Evolutionary conservation across 495 filamentous ascomycete genomes (phyloP).

Genomic region (Hypoxylon crocopeplum): DNA sequence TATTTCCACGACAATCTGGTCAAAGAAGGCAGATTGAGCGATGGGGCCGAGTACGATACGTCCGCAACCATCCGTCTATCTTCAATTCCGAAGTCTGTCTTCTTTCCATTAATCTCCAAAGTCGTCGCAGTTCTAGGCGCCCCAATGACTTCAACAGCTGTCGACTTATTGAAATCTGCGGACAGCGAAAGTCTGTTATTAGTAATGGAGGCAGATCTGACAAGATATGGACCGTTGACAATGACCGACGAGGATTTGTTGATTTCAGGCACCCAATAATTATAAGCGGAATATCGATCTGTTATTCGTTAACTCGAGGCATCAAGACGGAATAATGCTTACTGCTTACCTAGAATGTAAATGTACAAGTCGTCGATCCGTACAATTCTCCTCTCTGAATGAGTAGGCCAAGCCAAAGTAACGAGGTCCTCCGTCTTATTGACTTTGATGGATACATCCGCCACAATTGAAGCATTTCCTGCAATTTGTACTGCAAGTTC

Average conservation of each 20-base stretch:
- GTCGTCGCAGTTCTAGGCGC: slow-evolving; percentile 56
- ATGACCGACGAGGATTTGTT: slow-evolving; percentile 57
- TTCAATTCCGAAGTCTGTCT: slow-evolving; percentile 59
- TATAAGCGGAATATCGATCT: slow-evolving; percentile 73
- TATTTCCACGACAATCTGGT: slow-evolving; percentile 68
- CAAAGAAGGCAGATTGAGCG: slow-evolving; percentile 61
- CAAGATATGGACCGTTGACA: slow-evolving; percentile 74
- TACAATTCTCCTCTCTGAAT: slow-evolving; percentile 48
- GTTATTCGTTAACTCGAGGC: not conserved
- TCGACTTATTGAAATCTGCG: slow-evolving; percentile 75
- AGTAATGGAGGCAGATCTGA: slow-evolving; percentile 64
- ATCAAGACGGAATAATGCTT: not conserved
- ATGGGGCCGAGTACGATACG: slow-evolving; percentile 59
- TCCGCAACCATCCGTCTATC: slow-evolving; percentile 43
- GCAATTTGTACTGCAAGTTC: slow-evolving; percentile 65
- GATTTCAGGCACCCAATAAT: slow-evolving; percentile 73
- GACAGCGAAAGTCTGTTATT: slow-evolving; percentile 61
- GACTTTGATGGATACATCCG: slow-evolving; percentile 42
- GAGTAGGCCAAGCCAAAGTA: slow-evolving; percentile 37
- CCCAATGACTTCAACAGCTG: slow-evolving; percentile 66
- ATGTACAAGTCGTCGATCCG: slow-evolving; percentile 60
- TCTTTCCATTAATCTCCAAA: slow-evolving; percentile 67
- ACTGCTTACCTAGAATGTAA: slow-evolving; percentile 51
- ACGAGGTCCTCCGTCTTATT: slow-evolving; percentile 47
- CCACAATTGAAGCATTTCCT: slow-evolving; percentile 56